A percentile compares a stretch with the other conserved stretches of the same genome.
Evolutionary conservation across 306 rosid genomes (phyloP).

Genomic region (Leucaena leucocephala): DNA sequence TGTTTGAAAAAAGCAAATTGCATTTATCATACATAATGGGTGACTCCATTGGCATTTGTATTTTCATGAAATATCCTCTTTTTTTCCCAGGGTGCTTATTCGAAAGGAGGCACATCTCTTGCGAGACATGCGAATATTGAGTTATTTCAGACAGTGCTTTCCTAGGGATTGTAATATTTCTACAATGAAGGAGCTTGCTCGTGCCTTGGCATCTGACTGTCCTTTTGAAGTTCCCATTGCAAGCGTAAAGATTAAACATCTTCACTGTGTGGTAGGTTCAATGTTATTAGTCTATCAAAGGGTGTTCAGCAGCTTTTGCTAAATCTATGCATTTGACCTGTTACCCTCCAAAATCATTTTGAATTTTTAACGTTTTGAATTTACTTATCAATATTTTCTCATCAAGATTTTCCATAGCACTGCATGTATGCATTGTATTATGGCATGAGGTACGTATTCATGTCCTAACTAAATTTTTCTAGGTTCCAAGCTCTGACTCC

Average conservation of each 20-base stretch:
- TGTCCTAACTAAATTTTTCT: slow-evolving; percentile 31
- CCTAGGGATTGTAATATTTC: slow-evolving; percentile 59
- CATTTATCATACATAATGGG: neutral
- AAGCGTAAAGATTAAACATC: slow-evolving; percentile 74
- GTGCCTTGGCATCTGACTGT: slow-evolving; percentile 73
- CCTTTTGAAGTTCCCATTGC: slow-evolving; percentile 93
- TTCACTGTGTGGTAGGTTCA: slow-evolving; percentile 70
- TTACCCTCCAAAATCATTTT: slow-evolving; percentile 13
- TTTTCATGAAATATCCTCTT: slow-evolving; percentile 14
- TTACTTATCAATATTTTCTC: slow-evolving; percentile 15
- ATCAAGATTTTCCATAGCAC: neutral
- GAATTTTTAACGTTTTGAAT: neutral
- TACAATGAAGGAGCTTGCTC: slow-evolving; percentile 83
- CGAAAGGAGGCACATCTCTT: slow-evolving; percentile 70
- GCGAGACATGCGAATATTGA: slow-evolving; percentile 76
- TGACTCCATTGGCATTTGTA: neutral
- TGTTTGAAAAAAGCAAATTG: slow-evolving; percentile 4
- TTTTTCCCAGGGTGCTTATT: slow-evolving; percentile 58
- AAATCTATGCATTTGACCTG: slow-evolving; percentile 30
- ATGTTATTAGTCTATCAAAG: slow-evolving; percentile 7
- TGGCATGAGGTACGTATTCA: neutral
- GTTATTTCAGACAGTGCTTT: slow-evolving; percentile 90
- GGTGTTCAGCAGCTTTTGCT: neutral
- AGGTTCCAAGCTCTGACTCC: slow-evolving; percentile 77
- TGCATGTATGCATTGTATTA: slow-evolving; percentile 20